Conservation (phyloP, 208 protist species). For the Acanthamoeba sp. region DNA sequence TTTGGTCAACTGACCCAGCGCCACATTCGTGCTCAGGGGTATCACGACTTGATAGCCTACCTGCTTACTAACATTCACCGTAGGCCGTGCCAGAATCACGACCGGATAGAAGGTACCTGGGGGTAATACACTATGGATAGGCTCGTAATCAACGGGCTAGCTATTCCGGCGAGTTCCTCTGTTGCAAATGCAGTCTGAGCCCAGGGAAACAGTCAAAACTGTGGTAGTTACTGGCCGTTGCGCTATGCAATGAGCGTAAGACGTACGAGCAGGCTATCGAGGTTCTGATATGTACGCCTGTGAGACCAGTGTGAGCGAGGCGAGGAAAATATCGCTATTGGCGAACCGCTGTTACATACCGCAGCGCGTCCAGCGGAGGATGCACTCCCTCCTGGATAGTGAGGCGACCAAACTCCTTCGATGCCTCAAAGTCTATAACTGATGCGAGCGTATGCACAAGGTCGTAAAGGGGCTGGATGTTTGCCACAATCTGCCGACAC, state of each 20-base stretch:
- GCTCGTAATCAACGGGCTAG: neutral
- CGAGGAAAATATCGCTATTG: neutral
- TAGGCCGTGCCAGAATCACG: neutral
- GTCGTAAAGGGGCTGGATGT: neutral
- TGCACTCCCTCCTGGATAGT: neutral
- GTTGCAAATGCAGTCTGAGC: conserved; percentile 65
- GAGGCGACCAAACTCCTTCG: neutral
- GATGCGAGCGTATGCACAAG: neutral
- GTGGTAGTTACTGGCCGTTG: neutral
- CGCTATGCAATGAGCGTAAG: too few species aligned
- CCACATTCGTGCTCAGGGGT: neutral
- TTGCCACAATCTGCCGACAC: neutral
- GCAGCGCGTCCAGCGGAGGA: conserved; percentile 2
- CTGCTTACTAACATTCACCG: neutral
- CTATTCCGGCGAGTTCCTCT: neutral
- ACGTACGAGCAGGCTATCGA: conserved; percentile 4
- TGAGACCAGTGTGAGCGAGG: neutral
- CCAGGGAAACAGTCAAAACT: too few species aligned
- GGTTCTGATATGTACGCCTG: neutral
- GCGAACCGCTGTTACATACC: neutral
- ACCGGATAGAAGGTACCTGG: neutral
- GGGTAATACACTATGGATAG: conserved; percentile 60
- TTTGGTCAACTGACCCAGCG: neutral
- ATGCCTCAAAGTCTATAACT: conserved; percentile 40
- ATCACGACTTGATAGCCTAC: conserved; percentile 70